phyloP scores from a whole-genome alignment of 164 flowering plant species.

The Aristolochia fimbriata region DNA sequence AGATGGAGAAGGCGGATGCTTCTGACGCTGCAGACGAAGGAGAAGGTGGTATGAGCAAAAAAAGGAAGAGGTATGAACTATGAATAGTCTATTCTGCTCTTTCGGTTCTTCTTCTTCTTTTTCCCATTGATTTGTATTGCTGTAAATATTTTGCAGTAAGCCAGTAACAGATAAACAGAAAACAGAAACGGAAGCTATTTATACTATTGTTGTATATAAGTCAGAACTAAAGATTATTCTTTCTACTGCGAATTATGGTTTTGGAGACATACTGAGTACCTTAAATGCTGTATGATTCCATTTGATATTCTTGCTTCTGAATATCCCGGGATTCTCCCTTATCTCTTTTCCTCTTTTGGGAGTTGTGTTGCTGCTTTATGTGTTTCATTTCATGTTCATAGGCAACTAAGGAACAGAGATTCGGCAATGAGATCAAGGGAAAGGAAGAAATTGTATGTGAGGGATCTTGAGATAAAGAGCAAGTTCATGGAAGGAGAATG shows the following conservation, averaged over 20 bases:
- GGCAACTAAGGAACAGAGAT: conserved; percentile 87
- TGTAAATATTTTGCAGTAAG: too few species aligned
- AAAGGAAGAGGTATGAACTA: conserved; percentile 42
- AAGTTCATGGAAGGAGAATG: conserved; percentile 73
- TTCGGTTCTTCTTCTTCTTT: too few species aligned
- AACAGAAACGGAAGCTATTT: too few species aligned
- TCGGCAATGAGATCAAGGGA: conserved; percentile 89
- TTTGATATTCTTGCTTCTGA: too few species aligned
- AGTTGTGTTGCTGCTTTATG: background rate
- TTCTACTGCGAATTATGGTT: too few species aligned
- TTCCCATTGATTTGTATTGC: too few species aligned
- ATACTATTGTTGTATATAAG: too few species aligned
- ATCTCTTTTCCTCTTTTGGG: too few species aligned
- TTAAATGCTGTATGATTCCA: background rate
- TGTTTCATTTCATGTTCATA: conserved; percentile 8
- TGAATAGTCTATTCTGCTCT: background rate
- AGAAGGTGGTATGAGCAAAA: conserved; percentile 37
- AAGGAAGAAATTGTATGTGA: conserved; percentile 78
- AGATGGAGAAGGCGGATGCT: conserved; percentile 7
- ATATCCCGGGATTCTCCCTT: too few species aligned
- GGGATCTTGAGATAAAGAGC: conserved; percentile 80
- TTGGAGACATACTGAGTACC: too few species aligned
- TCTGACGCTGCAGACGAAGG: conserved; percentile 8
- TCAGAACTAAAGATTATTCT: too few species aligned
- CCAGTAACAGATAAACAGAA: too few species aligned